Percentiles rank a stretch among this genome's conserved stretches.
phyloP scores from a whole-genome alignment of 768 basidiomycete genomes.

The Gymnopilus dilepis region DNA sequence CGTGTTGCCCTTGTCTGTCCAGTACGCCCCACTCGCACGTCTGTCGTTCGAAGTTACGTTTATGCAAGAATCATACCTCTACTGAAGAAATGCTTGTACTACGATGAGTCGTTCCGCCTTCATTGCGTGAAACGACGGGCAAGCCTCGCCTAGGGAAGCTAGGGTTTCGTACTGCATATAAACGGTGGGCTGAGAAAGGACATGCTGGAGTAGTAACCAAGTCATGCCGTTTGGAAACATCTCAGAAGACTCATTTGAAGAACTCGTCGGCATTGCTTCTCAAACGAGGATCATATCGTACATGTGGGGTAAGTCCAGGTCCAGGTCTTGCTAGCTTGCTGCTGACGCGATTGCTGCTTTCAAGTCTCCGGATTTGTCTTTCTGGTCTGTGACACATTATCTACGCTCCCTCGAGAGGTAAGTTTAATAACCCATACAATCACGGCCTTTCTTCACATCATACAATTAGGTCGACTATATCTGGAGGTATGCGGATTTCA shows the following conservation, averaged over 20 bases:
- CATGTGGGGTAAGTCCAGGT: not conserved
- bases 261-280: not conserved
- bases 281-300: not conserved
- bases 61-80: not conserved
- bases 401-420: not conserved
- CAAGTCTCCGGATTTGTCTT: not conserved
- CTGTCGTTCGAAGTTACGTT: not conserved
- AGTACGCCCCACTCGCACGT: not conserved
- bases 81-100: not conserved
- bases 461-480: not conserved
- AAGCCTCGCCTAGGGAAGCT: not conserved
- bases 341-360: too few relatives aligned
- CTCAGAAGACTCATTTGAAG: not conserved
- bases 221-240: not conserved
- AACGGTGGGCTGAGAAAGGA: not conserved
- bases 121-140: not conserved
- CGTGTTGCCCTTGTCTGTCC: not conserved
- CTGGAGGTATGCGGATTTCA: not conserved
- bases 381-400: not conserved
- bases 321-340: not conserved
- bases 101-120: not conserved
- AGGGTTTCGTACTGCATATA: not conserved
- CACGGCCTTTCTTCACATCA: not conserved
- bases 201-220: too few relatives aligned
- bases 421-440: not conserved